Percentiles rank a stretch among this genome's conserved stretches.
Conservation (phyloP, 257 asterid genomes). For the Orobanche coerulescens region DNA sequence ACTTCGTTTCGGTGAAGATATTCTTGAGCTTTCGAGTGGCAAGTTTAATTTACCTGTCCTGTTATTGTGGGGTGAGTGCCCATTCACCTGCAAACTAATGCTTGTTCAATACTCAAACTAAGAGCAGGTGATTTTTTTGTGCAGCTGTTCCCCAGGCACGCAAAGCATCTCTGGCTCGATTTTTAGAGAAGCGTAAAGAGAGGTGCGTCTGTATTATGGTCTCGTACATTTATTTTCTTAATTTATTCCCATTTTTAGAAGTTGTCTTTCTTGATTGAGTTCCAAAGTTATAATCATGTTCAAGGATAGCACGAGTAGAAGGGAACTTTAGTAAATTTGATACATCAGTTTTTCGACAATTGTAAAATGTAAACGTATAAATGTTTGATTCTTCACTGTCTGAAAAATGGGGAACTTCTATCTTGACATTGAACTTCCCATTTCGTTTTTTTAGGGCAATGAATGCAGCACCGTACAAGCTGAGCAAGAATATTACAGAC, state of each 20-base stretch:
- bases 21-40: not conserved
- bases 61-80: not conserved
- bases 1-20: not conserved
- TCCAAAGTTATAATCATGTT: not conserved
- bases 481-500: conserved; percentile 32
- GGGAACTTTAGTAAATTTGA: too few species aligned
- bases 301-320: too few species aligned
- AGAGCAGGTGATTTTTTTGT: not conserved
- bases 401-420: not conserved
- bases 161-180: conserved; percentile 63
- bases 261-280: not conserved
- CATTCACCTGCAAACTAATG: not conserved
- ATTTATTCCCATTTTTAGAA: too few species aligned
- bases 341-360: too few species aligned
- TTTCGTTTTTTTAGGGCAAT: too few species aligned
- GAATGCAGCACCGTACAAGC: conserved; percentile 53
- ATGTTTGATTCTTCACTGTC: too few species aligned
- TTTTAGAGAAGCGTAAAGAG: conserved; percentile 61
- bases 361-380: too few species aligned
- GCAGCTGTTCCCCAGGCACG: conserved; percentile 71
- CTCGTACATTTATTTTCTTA: too few species aligned
- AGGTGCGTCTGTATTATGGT: conserved; percentile 30
- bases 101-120: conserved; percentile 1
- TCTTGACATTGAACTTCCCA: not conserved
- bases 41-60: not conserved